These are phyloP conservation scores for Leccinum fallax DNA, from an alignment of 1,284 basidiomycete species.

Conservation along the genomic window DNA sequence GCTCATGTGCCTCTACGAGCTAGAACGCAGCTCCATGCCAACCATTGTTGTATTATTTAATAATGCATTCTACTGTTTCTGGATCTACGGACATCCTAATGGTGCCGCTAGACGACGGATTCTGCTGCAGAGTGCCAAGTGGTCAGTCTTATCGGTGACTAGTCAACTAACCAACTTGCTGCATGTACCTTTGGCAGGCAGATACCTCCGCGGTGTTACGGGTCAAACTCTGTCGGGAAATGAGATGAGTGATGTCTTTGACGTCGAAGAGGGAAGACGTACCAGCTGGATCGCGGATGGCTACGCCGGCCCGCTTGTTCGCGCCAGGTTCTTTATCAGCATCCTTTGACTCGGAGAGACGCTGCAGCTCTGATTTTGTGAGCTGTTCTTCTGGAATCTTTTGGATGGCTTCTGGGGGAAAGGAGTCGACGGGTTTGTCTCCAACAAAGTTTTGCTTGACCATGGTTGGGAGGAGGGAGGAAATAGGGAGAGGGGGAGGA, in stretches of 20 bases:
- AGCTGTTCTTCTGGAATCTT: constrained; percentile 22
- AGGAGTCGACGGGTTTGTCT: constrained; percentile 19
- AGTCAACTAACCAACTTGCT: background rate
- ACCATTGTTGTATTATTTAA: background rate
- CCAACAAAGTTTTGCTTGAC: constrained; percentile 23
- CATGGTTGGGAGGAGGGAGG: constrained; percentile 9
- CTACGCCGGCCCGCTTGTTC: constrained; percentile 22
- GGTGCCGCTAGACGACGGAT: no score
- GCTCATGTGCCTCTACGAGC: no score
- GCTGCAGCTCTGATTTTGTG: background rate
- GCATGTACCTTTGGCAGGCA: background rate
- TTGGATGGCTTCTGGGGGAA: constrained; percentile 15
- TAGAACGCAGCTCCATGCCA: background rate
- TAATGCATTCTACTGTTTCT: background rate
- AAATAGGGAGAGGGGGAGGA: no score
- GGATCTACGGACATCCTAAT: background rate
- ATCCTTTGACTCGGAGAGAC: background rate
- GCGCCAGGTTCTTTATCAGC: background rate
- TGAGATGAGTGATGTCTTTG: background rate
- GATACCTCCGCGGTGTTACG: background rate
- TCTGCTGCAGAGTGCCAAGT: background rate
- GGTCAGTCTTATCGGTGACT: background rate
- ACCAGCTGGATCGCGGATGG: constrained; percentile 22
- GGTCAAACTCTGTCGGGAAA: constrained; percentile 15
- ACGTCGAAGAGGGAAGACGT: background rate